A percentile compares a stretch with the other conserved stretches of the same genome.
Evolutionary conservation across 2,329 filamentous ascomycete genomes (phyloP).

Genomic region (Cordyceps cicadae): DNA sequence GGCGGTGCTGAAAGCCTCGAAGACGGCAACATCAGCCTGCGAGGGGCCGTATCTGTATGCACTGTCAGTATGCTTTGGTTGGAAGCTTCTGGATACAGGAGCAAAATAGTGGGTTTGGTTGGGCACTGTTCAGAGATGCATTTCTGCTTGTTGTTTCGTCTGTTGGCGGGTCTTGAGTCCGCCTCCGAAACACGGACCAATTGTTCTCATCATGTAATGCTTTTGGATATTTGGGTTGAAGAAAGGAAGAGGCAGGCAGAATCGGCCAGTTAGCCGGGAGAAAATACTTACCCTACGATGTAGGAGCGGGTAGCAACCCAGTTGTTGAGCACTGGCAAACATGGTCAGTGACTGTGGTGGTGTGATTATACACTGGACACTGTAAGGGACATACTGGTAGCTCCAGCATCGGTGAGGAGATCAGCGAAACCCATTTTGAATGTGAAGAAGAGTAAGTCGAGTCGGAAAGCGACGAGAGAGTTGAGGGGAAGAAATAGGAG

Average conservation of each 20-base stretch:
- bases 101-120: background rate
- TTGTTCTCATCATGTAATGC: slow-evolving; percentile 60
- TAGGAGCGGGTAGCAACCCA: slow-evolving; percentile 71
- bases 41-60: slow-evolving; percentile 52
- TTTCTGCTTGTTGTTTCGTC: slow-evolving; percentile 67
- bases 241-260: background rate
- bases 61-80: background rate
- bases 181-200: slow-evolving; percentile 95
- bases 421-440: slow-evolving; percentile 62
- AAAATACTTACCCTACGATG: slow-evolving; percentile 65
- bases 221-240: too few species aligned
- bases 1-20: slow-evolving; percentile 73
- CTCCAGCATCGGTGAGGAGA: slow-evolving; percentile 57
- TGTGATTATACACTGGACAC: slow-evolving; percentile 17
- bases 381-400: slow-evolving; percentile 32
- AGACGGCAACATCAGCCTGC: slow-evolving; percentile 93
- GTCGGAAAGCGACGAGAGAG: slow-evolving; percentile 18
- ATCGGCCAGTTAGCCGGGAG: background rate
- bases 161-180: slow-evolving; percentile 83
- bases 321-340: slow-evolving; percentile 55
- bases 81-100: background rate
- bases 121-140: slow-evolving; percentile 61
- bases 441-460: slow-evolving; percentile 21
- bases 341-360: slow-evolving; percentile 25
- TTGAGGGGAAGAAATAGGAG: slow-evolving; percentile 23